A percentile compares a stretch with the other conserved stretches of the same genome.
Evolutionary conservation across 495 filamentous ascomycete species (phyloP).

Genomic region (Aspergillus asperescens): DNA sequence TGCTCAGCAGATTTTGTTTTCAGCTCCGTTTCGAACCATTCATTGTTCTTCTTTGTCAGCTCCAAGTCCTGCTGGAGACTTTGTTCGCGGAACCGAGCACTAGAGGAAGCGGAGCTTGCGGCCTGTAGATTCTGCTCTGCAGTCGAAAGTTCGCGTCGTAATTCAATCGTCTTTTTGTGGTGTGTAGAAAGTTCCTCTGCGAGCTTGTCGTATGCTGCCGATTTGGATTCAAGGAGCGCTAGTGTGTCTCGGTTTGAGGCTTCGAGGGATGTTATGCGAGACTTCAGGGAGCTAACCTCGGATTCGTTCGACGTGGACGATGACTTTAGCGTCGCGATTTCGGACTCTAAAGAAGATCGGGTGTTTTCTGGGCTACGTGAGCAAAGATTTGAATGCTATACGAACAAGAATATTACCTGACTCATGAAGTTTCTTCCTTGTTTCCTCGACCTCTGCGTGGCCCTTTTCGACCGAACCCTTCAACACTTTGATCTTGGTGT

Average conservation of each 20-base stretch:
- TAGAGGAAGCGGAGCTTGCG: conserved; percentile 68
- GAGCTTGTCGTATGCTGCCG: conserved; percentile 76
- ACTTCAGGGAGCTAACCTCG: conserved; percentile 67
- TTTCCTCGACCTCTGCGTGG: conserved; percentile 68
- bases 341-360: conserved; percentile 64
- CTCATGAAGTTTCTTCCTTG: conserved; percentile 71
- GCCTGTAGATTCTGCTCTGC: conserved; percentile 78
- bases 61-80: conserved; percentile 84
- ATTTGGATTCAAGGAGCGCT: conserved; percentile 82
- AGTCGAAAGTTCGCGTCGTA: conserved; percentile 70
- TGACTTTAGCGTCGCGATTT: conserved; percentile 73
- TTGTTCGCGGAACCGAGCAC: conserved; percentile 81
- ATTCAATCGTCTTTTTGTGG: conserved; percentile 79
- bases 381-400: conserved; percentile 6
- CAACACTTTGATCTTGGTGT: conserved; percentile 73
- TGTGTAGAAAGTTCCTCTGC: conserved; percentile 79
- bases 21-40: conserved; percentile 85
- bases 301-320: conserved; percentile 69
- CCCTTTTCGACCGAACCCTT: conserved; percentile 76
- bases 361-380: conserved; percentile 50
- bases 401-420: conserved; percentile 55
- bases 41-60: conserved; percentile 76
- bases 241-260: conserved; percentile 86
- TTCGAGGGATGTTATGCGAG: conserved; percentile 79
- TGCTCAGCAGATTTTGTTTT: conserved; percentile 82